Base-by-base conservation (phyloP, 305 asterid species). In the Fraxinus velutina region DNA sequence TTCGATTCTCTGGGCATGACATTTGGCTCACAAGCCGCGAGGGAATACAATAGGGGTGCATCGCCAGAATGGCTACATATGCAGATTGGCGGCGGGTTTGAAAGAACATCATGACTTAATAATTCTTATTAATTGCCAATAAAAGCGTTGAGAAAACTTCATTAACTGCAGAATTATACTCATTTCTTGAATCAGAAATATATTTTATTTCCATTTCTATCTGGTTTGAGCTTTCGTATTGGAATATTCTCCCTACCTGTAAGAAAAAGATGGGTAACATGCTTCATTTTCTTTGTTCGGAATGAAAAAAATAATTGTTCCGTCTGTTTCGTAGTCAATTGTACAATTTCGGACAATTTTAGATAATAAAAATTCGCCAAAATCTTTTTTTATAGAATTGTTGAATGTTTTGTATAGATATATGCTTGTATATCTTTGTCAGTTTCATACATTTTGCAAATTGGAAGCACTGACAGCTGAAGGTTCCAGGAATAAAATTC, bases 21-120 rank as follows among this genome's bases (percentile, higher is more conserved):
- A 74, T 93, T 89, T 84, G 93, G 85, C 29, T 83, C 98, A 78
- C 97, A 94, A 84, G 82, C 88, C 73, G 47, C 88, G 12, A 87
- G 97, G 82, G 96, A 93, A 75, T 94, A 88, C 76, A 88, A 50
- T 2, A 83, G 92, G 83, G 91, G 88, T 44, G 81, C 97, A 66
- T 89, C 94, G 24, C 92, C 96, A 39, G 98, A 93, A 72, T 94
- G 97, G 98, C 90, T 92, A 76, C 97, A 94, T 70, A 94, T 94
- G 98, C 97, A 94, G 90, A 87, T 90, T 71, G 98, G 98, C 15
- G 88, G 96, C 22, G 91, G 94, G 64, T 92, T 92, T 73, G 95
- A 91, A 83, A 80, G 94, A 82, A 79, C 90, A 76, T 84, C 93
- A 15, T 92, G 86, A 91, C 86, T 81, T 77, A 84, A 79, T 55